Percentiles rank a stretch among this genome's conserved stretches.
phyloP scores from a whole-genome alignment of 805 yeast species.

The Nakazawaea wickerhamii region DNA sequence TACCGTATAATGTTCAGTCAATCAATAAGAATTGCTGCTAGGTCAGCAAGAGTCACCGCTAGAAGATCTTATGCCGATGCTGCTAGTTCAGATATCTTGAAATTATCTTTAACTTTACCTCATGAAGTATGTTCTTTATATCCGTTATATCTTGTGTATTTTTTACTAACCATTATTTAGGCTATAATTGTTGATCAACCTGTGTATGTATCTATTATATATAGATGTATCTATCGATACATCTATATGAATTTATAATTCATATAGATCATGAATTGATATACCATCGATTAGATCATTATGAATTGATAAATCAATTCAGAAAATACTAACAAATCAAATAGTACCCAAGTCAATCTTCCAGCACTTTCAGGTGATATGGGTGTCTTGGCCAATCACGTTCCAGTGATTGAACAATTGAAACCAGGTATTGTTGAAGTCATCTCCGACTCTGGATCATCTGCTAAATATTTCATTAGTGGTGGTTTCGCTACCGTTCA shows the following conservation, averaged over 20 bases:
- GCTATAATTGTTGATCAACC: constrained; percentile 27
- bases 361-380: constrained; percentile 95
- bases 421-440: constrained; percentile 94
- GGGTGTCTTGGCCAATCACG: constrained; percentile 97
- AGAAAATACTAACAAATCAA: constrained; percentile 4
- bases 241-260: too few relatives aligned
- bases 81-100: constrained; percentile 64
- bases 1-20: constrained; percentile 56
- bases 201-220: constrained; percentile 24
- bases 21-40: constrained; percentile 54
- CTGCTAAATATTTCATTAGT: constrained; percentile 77
- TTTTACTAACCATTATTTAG: constrained; percentile 14
- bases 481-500: constrained; percentile 97
- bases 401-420: constrained; percentile 94
- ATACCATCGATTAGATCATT: neutral
- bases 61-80: constrained; percentile 92
- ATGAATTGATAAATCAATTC: neutral
- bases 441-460: constrained; percentile 64
- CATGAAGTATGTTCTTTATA: constrained; percentile 46
- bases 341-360: constrained; percentile 75
- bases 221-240: neutral
- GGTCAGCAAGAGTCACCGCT: constrained; percentile 50
- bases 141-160: neutral
- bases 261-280: too few relatives aligned
- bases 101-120: constrained; percentile 87